These are phyloP conservation scores for Penicillium herquei DNA, from an alignment of 495 filamentous ascomycete genomes.

Conservation along the genomic window DNA sequence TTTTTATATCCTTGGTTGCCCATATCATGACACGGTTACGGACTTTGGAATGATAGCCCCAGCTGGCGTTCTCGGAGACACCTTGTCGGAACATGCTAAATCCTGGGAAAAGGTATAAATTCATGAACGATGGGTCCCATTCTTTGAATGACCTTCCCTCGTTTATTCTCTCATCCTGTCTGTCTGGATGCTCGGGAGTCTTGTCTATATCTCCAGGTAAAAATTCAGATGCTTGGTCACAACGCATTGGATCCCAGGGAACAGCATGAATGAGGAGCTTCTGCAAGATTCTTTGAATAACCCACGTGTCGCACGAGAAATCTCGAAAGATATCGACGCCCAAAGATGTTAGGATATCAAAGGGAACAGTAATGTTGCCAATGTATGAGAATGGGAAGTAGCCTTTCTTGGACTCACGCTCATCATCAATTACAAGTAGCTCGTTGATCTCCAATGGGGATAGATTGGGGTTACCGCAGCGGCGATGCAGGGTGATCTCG, in stretches of 20 bases:
- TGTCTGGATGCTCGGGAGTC: not conserved
- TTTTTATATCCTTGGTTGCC: slow-evolving; percentile 22
- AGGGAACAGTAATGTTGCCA: slow-evolving; percentile 36
- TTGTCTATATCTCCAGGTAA: slow-evolving; percentile 9
- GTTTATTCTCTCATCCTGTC: slow-evolving; percentile 10
- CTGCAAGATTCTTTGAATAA: slow-evolving; percentile 31
- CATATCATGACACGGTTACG: slow-evolving; percentile 32
- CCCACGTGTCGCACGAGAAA: slow-evolving; percentile 39
- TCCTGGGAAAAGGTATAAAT: slow-evolving; percentile 33
- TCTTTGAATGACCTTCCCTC: slow-evolving; percentile 1
- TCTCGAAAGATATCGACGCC: slow-evolving; percentile 41
- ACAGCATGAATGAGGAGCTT: slow-evolving; percentile 31
- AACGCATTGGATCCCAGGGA: slow-evolving; percentile 25
- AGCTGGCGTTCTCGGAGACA: slow-evolving; percentile 21
- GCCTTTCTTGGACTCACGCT: slow-evolving; percentile 8
- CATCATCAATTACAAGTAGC: slow-evolving; percentile 25
- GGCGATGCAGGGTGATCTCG: slow-evolving; percentile 34
- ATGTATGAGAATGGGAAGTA: slow-evolving; percentile 33
- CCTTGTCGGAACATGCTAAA: slow-evolving; percentile 36
- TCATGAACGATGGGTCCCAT: slow-evolving; percentile 22
- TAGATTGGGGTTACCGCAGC: slow-evolving; percentile 20
- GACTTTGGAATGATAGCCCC: slow-evolving; percentile 23
- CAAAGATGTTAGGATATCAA: slow-evolving; percentile 32
- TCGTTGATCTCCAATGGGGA: slow-evolving; percentile 34
- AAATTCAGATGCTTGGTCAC: slow-evolving; percentile 6